Evolutionary conservation across 2,329 filamentous ascomycete genomes (phyloP).

Genomic region (Aspergillus sp.): DNA sequence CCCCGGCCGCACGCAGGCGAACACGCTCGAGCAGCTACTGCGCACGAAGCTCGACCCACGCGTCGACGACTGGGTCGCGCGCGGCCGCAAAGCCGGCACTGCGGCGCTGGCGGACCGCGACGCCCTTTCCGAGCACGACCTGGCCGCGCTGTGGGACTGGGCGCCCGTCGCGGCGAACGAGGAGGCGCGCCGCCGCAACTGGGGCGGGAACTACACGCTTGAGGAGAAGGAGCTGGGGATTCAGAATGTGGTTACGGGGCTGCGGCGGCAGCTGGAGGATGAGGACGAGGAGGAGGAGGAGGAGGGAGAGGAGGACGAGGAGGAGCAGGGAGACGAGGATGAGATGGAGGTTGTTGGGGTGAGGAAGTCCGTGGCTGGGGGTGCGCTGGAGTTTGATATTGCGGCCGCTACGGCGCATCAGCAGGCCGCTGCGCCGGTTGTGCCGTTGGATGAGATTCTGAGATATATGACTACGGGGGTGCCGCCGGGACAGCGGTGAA

Average conservation of each 20-base stretch:
- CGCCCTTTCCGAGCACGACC: slow-evolving; percentile 45
- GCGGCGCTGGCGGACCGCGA: slow-evolving; percentile 11
- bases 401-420: slow-evolving; percentile 15
- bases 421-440: slow-evolving; percentile 19
- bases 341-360: slow-evolving; percentile 43
- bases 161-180: slow-evolving; percentile 49
- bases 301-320: slow-evolving; percentile 55
- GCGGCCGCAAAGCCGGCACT: slow-evolving; percentile 46
- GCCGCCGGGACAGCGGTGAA: slow-evolving; percentile 25
- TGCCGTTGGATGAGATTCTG: slow-evolving; percentile 46
- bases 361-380: slow-evolving; percentile 27
- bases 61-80: slow-evolving; percentile 69
- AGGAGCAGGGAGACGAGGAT: slow-evolving; percentile 36
- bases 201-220: slow-evolving; percentile 66
- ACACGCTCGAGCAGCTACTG: slow-evolving; percentile 65
- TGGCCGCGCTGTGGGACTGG: slow-evolving; percentile 61
- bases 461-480: slow-evolving; percentile 51
- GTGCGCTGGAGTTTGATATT: slow-evolving; percentile 35
- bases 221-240: slow-evolving; percentile 66
- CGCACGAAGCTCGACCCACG: slow-evolving; percentile 80
- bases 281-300: slow-evolving; percentile 38
- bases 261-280: slow-evolving; percentile 58
- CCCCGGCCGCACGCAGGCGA: slow-evolving; percentile 63
- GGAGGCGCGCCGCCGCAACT: slow-evolving; percentile 47
- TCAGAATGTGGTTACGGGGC: slow-evolving; percentile 69